Evolutionary conservation across 2,329 filamentous ascomycete species (phyloP).

Genomic region (Ascochyta lentis): DNA sequence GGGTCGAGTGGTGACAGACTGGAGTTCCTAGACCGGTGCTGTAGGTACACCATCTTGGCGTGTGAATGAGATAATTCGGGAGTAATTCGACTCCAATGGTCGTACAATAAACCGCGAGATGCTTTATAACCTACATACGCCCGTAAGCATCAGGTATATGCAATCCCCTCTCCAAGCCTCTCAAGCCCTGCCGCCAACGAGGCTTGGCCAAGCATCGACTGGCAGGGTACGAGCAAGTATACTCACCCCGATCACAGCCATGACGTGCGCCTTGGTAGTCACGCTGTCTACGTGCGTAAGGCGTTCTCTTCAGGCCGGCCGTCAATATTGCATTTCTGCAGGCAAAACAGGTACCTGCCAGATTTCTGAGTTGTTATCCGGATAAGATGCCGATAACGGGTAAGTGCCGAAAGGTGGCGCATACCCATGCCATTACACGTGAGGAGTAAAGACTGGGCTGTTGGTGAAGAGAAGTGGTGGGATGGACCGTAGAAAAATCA

Average conservation of each 20-base stretch:
- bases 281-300: constrained; percentile 2
- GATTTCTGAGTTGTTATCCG: neutral
- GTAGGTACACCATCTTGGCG: constrained; percentile 9
- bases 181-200: neutral
- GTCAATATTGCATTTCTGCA: constrained; percentile 1
- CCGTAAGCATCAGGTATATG: constrained; percentile 1
- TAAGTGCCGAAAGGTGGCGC: constrained; percentile 8
- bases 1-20: neutral
- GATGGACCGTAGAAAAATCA: neutral
- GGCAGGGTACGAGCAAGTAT: neutral
- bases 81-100: too few species aligned
- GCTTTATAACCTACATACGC: neutral
- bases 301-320: constrained; percentile 2
- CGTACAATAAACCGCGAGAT: neutral
- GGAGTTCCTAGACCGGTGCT: neutral
- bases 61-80: neutral
- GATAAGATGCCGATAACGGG: constrained; percentile 2
- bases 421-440: constrained; percentile 2
- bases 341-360: neutral
- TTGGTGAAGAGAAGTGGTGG: neutral
- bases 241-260: neutral
- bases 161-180: constrained; percentile 1
- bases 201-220: constrained; percentile 6
- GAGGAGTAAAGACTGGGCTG: neutral
- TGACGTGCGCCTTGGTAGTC: neutral